Base-by-base conservation (phyloP, 805 yeast species). In the Clavispora vitiphila region DNA sequence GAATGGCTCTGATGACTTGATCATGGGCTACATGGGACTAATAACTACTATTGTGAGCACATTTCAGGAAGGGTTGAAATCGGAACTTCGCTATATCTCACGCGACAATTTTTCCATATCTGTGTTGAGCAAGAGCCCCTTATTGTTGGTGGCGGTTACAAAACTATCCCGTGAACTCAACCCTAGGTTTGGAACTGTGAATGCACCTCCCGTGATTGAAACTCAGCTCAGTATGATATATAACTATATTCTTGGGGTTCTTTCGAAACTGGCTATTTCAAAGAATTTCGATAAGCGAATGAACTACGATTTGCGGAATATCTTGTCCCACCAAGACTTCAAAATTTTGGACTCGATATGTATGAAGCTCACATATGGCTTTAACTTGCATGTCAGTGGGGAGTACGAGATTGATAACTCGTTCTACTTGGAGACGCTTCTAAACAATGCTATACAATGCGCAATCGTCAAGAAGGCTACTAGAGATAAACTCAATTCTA, bases 261-360 rank as follows among this genome's bases (percentile, higher is more conserved):
- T 93, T 30, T 84, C 95, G n/a, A 81, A 83, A 55, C 83, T 88
- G 1, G 86, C 84, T 48, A 78, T 91, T 29, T 68, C 75, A 8
- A 78, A 79, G 48, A 79, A 83, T 26, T 90, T 86, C 57, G 67
- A 72, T 39, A 76, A 78, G 46, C 69, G 95, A 42, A 82, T 85
- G 54, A 87, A 87, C 54, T 87, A 85, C 54, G 98, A 91, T 55
- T 64, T 91, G 29, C 67, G 96, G 18, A 83, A 80, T 43, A 72
- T 84, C 22, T 67, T 90, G 20, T 88, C 88, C 3, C 77, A 81
- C 1, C 74, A 91, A 3, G 96, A 90, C 60, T 71, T 78, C 42
- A 76, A 78, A 3, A 86, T 86, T 43, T 63, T 91, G 35, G 83
- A 84, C 46, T 72, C 80, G 1, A 71, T 91, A 20, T 56, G 67